Base-by-base conservation (phyloP, 805 yeast genomes). In the Lipomyces starkeyi region DNA sequence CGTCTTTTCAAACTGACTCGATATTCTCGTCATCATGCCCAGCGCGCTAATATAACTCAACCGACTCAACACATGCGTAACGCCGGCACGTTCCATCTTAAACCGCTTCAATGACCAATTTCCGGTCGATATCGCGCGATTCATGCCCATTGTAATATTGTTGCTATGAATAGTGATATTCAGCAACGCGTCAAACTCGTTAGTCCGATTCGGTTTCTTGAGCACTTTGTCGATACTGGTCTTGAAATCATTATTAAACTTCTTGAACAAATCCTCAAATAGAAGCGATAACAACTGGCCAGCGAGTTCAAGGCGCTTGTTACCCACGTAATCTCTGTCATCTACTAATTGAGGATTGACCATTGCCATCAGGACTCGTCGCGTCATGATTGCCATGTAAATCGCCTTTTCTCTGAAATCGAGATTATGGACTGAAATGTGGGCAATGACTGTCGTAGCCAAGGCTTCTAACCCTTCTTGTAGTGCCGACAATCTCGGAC, bases 21-120 rank as follows among this genome's bases (percentile, higher is more conserved):
- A 91, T 63, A 95, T 95, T 82, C 99, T 90, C 13, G 99, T 95
- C 99, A 95, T 95, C 99, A 95, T 95, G 75, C 99, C 99, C 69
- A 95, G 82, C 0, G 99, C 99, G 8, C 97, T 89, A 58, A 95
- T 94, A 78, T 92, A 95, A 25, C 97, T 91, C 67, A 95, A 81
- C 76, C 99, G 86, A 67, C 97, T 90, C 65, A 95, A 83, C 53
- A 95, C 98, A 78, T 95, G 99, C 2, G 99, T 95, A 62, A 95
- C 99, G 81, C 99, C 99, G 0, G 99, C 99, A 70, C 99, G 87
- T 81, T 95, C 99, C 99, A 95, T 95, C 88, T 93, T 94, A 84
- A 95, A 95, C 82, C 99, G 90, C 81, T 95, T 95, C 76, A 95
- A 84, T 2, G 98, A 92, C 99, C 99, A 95, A 79, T 95, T 95